A percentile compares a stretch with the other conserved stretches of the same genome.
Evolutionary conservation across 352 stramenopile species (phyloP).

Genomic region (Pythium plurisporium): DNA sequence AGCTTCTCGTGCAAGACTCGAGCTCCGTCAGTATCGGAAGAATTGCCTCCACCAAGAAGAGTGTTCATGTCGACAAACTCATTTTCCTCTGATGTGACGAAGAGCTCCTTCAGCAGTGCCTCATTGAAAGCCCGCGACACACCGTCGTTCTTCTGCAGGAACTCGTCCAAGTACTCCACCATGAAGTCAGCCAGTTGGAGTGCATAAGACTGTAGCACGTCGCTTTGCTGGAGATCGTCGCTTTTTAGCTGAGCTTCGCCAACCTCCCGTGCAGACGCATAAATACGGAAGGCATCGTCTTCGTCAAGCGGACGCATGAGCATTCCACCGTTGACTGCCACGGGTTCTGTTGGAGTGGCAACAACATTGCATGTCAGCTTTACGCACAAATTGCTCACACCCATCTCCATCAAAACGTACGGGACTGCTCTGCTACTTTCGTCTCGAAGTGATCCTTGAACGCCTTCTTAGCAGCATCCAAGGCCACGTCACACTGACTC

Average conservation of each 20-base stretch:
- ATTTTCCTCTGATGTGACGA: constrained; percentile 17
- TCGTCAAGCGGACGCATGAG: constrained; percentile 35
- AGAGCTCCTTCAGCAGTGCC: constrained; percentile 39
- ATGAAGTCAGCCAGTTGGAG: constrained; percentile 52
- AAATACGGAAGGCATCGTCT: constrained; percentile 25
- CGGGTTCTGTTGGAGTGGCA: constrained; percentile 15
- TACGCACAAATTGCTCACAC: constrained; percentile 3
- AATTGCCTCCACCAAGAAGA: constrained; percentile 1
- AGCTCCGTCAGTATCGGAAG: constrained; percentile 24
- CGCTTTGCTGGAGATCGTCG: constrained; percentile 38
- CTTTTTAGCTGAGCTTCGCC: constrained; percentile 33
- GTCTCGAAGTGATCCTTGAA: constrained; percentile 38
- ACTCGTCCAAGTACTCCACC: constrained; percentile 27
- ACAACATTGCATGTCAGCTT: background rate
- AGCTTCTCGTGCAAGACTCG: constrained; percentile 38
- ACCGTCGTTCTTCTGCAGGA: constrained; percentile 32
- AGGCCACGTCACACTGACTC: constrained; percentile 55
- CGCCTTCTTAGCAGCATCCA: constrained; percentile 47
- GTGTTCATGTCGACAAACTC: constrained; percentile 26
- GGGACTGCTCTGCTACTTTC: constrained; percentile 24
- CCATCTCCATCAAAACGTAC: constrained; percentile 22
- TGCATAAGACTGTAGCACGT: constrained; percentile 35
- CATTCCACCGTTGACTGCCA: constrained; percentile 30
- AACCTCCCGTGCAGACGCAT: constrained; percentile 25
- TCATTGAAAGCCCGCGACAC: constrained; percentile 44